Base-by-base conservation (phyloP, 2,329 filamentous ascomycete genomes). In the Lomentospora prolificans region DNA sequence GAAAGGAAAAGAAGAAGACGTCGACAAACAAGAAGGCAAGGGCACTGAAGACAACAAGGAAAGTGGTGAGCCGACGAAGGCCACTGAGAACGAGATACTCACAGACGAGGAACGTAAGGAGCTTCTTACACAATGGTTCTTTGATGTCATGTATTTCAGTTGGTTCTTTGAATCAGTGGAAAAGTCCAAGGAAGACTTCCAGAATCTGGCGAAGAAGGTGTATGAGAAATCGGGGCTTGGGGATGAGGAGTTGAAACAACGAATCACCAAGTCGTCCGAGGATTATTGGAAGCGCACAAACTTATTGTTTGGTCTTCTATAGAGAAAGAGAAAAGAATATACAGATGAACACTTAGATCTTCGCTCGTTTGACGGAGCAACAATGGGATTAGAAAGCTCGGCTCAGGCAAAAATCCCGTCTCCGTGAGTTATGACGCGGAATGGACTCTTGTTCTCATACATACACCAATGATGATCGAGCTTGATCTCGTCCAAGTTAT, bases 241-340 rank as follows among this genome's bases (percentile, higher is more conserved):
- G 0, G 65, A 78, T 3, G 74, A 78, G 27, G 68, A 74, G 9
- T 71, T 69, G 4, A 72, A 71, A 14, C 69, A 76, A 48, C 80
- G 80, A 59, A 68, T 95, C 36, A 69, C 66, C 61, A 87, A 85
- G 68, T 73, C 77, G 14, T 81, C 89, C 4, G 74, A 77, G 50
- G 89, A 91, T 53, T 95, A 94, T 68, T 94, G 89, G 83, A 89
- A 86, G 72, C 82, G 87, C 64, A 94, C 88, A 9, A 85, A 81
- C 67, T 69, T 96, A 60, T 69, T 96, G 25, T 96, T 96, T 70
- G 90, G 87, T 2, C 72, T 95, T 48, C 44, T 10, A 7, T 52
- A 44, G 17, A 3, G 28, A 17, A 33, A 27, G 22, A 36, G 10
- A 14, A 12, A 22, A 22, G 44, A 19, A 33, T 48, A 33, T 19